Evolutionary conservation across 306 rosid species (phyloP).

Genomic region (Dalbergia cochinchinensis): DNA sequence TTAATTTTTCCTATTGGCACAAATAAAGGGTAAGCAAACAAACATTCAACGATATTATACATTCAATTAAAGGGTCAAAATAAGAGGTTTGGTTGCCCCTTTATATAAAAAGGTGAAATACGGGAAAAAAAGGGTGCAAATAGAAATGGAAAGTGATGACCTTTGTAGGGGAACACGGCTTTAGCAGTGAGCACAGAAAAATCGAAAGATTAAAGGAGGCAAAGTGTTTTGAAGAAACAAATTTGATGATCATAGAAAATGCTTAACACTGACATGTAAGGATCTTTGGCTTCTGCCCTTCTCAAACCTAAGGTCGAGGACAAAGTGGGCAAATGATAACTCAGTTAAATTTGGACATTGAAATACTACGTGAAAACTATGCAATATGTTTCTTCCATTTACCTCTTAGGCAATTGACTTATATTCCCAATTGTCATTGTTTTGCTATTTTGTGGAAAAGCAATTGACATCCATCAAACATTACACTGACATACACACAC

Average conservation of each 20-base stretch:
- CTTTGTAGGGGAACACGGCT: background rate
- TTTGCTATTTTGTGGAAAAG: too few species aligned
- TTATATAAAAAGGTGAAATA: background rate
- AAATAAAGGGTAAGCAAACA: background rate
- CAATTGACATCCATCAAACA: too few species aligned
- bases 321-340: background rate
- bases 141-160: background rate
- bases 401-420: too few species aligned
- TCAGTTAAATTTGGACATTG: background rate
- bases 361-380: too few species aligned
- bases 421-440: too few species aligned
- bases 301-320: background rate
- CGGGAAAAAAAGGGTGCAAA: background rate
- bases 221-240: background rate
- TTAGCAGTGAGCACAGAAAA: background rate
- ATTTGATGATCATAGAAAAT: background rate
- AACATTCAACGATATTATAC: background rate
- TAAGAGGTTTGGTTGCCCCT: background rate
- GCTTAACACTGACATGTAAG: background rate
- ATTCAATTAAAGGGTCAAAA: background rate
- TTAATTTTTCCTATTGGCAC: background rate
- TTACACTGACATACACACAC: too few species aligned
- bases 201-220: background rate
- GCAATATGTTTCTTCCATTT: too few species aligned
- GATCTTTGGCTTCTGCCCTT: background rate